phyloP scores from a whole-genome alignment of 2,329 filamentous ascomycete genomes.

The Apiospora rasikravindrae region DNA sequence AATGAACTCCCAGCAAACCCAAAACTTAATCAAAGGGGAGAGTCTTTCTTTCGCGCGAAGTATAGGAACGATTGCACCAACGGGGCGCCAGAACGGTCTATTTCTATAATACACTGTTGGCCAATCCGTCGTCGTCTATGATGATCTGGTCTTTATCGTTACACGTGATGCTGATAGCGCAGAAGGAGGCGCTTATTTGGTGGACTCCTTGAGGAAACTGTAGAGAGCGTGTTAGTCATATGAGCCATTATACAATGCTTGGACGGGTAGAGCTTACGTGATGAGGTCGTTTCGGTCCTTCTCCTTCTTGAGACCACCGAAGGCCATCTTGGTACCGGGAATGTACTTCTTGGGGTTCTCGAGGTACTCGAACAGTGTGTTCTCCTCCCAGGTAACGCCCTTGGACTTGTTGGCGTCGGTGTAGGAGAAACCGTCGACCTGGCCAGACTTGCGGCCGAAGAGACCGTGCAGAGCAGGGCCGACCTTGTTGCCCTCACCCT shows the following conservation, averaged over 20 bases:
- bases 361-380: constrained; percentile 93
- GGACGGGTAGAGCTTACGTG: constrained; percentile 68
- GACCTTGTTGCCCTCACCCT: constrained; percentile 93
- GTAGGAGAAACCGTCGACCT: constrained; percentile 92
- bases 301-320: constrained; percentile 99
- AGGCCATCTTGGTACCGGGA: constrained; percentile 99
- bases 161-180: constrained; percentile 33
- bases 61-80: constrained; percentile 33
- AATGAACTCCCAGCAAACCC: constrained; percentile 29
- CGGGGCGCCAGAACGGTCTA: constrained; percentile 37
- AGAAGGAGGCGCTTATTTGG: constrained; percentile 59
- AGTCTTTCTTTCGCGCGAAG: constrained; percentile 29
- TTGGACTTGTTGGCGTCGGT: constrained; percentile 99
- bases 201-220: constrained; percentile 73
- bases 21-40: constrained; percentile 35
- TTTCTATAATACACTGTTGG: constrained; percentile 42
- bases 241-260: background rate
- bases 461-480: constrained; percentile 96
- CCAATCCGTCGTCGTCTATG: constrained; percentile 38
- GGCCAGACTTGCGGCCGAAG: constrained; percentile 93
- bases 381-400: constrained; percentile 86
- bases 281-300: constrained; percentile 99
- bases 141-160: constrained; percentile 38
- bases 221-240: constrained; percentile 35
- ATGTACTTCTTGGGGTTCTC: constrained; percentile 99